Base-by-base conservation (phyloP, 1,284 basidiomycete genomes). In the Psilocybe mexicana region DNA sequence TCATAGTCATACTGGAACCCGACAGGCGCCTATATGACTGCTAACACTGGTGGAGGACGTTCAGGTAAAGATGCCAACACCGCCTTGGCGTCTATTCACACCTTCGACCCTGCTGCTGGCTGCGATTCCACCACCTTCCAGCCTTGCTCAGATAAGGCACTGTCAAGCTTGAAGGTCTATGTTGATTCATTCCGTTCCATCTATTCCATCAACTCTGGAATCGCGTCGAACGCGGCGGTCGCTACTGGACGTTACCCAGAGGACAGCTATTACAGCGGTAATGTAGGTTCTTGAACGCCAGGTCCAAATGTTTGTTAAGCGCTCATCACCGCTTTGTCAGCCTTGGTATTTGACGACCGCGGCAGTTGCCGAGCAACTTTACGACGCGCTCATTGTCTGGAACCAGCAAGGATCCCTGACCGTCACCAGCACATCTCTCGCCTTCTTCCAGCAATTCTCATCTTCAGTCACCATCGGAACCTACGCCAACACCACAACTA, bases 291-390 rank as follows among this genome's bases (percentile, higher is more conserved):
- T 33, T 33, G 30, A 33, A 6, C 5, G 30, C 30, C 40, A 36
- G 36, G 2, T 24, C 14, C 25, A 23, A 14, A n/a, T 25, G 3
- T 18, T 1, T 50, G 14, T 11, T 14, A 43, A 25, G 14, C 25
- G 42, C 26, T 28, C 18, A 11, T 47, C 2, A 2, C 25, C 18
- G 10, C 26, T 45, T n/a, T 18, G 5, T 50, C 54, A 87, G 86
- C 86, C 87, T 1, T 90, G 87, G 87, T 88, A 88, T 63, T 73
- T 89, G 18, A 75, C 84, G 14, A 87, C 87, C 0, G 75, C 82
- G 44, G 86, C 85, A 5, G 85, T 83, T 2, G 84, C 87, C 1
- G 86, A 90, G 62, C 87, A 87, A 68, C 77, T 89, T 58, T 88
- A 89, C 59, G 80, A 86, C 43, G 78, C 88, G 0, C 73, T 88